A percentile compares a stretch with the other conserved stretches of the same genome.
Evolutionary conservation across 129 eudicot species (phyloP).

Genomic region (sunflower (Helianthus annuus)): HanXRQr2.0-SUNRISE NC_035442.2:54140429-54140928

Average conservation of each 20-base stretch:
- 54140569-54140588: conserved; percentile 60
- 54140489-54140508: too few species aligned
- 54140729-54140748: conserved; percentile 43
- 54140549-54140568: background rate
- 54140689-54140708: conserved; percentile 40
- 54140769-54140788: conserved; percentile 35
- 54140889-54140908: conserved; percentile 46
- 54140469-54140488: too few species aligned
- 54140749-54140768: conserved; percentile 51
- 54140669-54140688: conserved; percentile 66
- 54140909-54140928: conserved; percentile 61
- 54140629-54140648: conserved; percentile 3
- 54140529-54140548: too few species aligned
- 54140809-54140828: background rate
- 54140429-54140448: too few species aligned
- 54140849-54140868: conserved; percentile 9
- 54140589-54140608: conserved; percentile 36
- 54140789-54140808: background rate
- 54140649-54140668: conserved; percentile 7
- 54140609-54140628: background rate
- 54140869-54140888: conserved; percentile 45
- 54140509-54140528: too few species aligned
- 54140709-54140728: conserved; percentile 32
- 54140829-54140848: background rate
- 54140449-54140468: too few species aligned